These are phyloP conservation scores for Dactylellina drechsleri DNA, from an alignment of 2,329 filamentous ascomycete species.

Conservation along the genomic window DNA sequence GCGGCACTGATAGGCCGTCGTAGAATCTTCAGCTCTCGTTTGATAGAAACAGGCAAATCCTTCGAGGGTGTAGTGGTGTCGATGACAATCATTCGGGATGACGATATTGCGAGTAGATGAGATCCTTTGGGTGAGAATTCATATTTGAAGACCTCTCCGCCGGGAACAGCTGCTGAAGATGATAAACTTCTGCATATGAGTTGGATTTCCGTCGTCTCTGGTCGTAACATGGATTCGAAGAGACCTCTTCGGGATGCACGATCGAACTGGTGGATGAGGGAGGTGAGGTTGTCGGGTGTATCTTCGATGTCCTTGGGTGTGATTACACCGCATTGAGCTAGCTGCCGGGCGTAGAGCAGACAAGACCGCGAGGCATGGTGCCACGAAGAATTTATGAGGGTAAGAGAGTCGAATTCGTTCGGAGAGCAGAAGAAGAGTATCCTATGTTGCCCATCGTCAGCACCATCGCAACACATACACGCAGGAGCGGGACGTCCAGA, in stretches of 20 bases:
- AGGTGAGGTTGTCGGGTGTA: conserved; percentile 66
- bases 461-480: conserved; percentile 20
- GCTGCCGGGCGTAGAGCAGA: conserved; percentile 72
- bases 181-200: conserved; percentile 85
- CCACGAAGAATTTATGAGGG: conserved; percentile 74
- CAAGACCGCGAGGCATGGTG: conserved; percentile 71
- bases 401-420: conserved; percentile 73
- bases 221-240: conserved; percentile 79
- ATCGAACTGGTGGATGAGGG: conserved; percentile 73
- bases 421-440: conserved; percentile 71
- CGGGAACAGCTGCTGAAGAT: conserved; percentile 80
- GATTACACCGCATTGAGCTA: conserved; percentile 71
- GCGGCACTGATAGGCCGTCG: conserved; percentile 79
- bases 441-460: conserved; percentile 61
- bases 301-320: conserved; percentile 64
- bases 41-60: conserved; percentile 67
- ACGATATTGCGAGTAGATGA: conserved; percentile 82
- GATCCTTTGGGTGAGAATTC: conserved; percentile 79
- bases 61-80: conserved; percentile 69
- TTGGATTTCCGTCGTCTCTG: conserved; percentile 76
- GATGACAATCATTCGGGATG: conserved; percentile 82
- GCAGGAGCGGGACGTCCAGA: background rate
- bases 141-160: conserved; percentile 87
- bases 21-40: conserved; percentile 81
- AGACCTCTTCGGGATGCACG: conserved; percentile 78